Base-by-base conservation (phyloP, 805 yeast species). In the Jamesozyma jinghongensis region DNA sequence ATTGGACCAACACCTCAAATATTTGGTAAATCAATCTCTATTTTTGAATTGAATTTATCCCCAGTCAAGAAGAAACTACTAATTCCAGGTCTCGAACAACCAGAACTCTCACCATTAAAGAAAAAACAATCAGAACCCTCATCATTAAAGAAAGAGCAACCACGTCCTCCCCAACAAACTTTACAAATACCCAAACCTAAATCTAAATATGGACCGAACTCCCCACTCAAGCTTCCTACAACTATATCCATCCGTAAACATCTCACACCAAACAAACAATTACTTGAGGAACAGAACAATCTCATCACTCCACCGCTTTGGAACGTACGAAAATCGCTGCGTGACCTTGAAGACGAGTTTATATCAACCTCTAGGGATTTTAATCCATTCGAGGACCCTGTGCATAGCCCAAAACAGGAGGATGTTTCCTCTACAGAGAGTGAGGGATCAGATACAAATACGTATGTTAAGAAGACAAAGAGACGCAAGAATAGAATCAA, bases 1-100 rank as follows among this genome's bases (percentile, higher is more conserved):
- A 56, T 85, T 11, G 94, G 94, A 0, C 95, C 95, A 1, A 85
- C 95, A 0, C 95, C 95, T 0, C 95, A 85, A 50, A 70, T 85
- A 8, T 70, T 79, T 45, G 95, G 95, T 0, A 73, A 81, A 40
- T 83, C 84, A 0, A 57, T 83, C 27, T 78, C 92, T 14, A 67
- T 85, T 3, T 80, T 85, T 53, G 94, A 85, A 45, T 65, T 77
- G 47, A 49, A 45, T 14, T 33, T 58, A 11, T 63, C 65, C 5
- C 60, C 66, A 12, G 45, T 53, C 3, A 52, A 49, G 35, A 45
- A 38, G 13, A 32, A 28, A 32, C 28, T 50, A 20, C 31, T 25
- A 22, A 22, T 22, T 7, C 26, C 26, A 7, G 26, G 26, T 22
- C 26, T 22, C 10, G 26, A 22, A 10, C 10, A 22, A 22, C 10